These are phyloP conservation scores for Colletotrichum sidae DNA, from an alignment of 2,329 filamentous ascomycete species.

Conservation along the genomic window DNA sequence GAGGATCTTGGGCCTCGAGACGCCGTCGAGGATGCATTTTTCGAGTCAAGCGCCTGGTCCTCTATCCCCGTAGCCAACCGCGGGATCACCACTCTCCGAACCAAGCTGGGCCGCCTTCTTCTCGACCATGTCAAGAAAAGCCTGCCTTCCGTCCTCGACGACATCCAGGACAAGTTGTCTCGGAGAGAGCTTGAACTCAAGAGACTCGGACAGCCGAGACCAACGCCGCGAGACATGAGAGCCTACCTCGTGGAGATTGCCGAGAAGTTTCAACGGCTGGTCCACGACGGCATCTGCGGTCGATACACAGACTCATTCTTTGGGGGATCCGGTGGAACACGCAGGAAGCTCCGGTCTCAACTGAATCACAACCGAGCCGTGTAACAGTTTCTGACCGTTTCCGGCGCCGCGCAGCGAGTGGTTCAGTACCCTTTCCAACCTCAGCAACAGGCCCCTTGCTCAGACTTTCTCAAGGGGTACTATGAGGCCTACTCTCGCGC, in stretches of 20 bases:
- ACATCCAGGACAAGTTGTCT: constrained; percentile 43
- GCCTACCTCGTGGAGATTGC: constrained; percentile 50
- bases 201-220: constrained; percentile 40
- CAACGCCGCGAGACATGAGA: constrained; percentile 42
- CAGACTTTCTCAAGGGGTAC: constrained; percentile 42
- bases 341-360: constrained; percentile 45
- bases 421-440: constrained; percentile 40
- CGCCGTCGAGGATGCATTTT: constrained; percentile 46
- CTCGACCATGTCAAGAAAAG: constrained; percentile 45
- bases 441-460: constrained; percentile 4
- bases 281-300: constrained; percentile 44
- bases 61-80: constrained; percentile 43
- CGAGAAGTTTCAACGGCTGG: constrained; percentile 47
- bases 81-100: constrained; percentile 48
- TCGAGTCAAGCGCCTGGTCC: constrained; percentile 45
- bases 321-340: constrained; percentile 36
- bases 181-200: constrained; percentile 38
- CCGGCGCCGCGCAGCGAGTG: constrained; percentile 39
- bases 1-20: constrained; percentile 43
- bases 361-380: constrained; percentile 48
- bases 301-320: constrained; percentile 53
- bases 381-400: constrained; percentile 40
- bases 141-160: constrained; percentile 42
- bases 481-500: constrained; percentile 43
- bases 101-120: constrained; percentile 48